phyloP scores from a whole-genome alignment of 805 yeast genomes.

The Ogataea henricii region DNA sequence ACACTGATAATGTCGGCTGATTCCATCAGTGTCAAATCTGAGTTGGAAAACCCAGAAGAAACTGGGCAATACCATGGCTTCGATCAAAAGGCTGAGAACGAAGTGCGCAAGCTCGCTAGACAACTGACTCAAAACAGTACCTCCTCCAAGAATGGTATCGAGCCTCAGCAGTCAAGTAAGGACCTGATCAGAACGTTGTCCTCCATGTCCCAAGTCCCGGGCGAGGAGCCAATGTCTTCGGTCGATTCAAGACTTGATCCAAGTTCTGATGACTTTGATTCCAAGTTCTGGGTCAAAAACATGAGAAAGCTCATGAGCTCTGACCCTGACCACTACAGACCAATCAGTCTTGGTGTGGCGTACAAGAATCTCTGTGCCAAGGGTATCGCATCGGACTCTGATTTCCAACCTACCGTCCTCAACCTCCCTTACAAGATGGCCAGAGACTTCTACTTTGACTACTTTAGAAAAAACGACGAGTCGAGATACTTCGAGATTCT shows the following conservation, averaged over 20 bases:
- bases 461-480: conserved; percentile 31
- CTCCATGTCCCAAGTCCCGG: conserved; percentile 55
- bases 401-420: conserved; percentile 61
- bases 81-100: conserved; percentile 9
- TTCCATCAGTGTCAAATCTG: conserved; percentile 24
- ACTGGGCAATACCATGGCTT: conserved; percentile 12
- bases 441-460: conserved; percentile 30
- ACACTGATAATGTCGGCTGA: conserved; percentile 16
- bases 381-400: conserved; percentile 69
- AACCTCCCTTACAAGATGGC: conserved; percentile 43
- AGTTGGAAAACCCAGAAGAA: conserved; percentile 13
- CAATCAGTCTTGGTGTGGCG: conserved; percentile 58
- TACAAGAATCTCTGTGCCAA: conserved; percentile 59
- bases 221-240: conserved; percentile 40
- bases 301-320: conserved; percentile 51
- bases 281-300: conserved; percentile 69
- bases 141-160: conserved; percentile 3
- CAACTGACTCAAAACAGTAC: conserved; percentile 29
- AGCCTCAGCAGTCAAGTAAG: conserved; percentile 11
- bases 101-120: conserved; percentile 41
- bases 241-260: conserved; percentile 57
- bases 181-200: conserved; percentile 41
- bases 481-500: conserved; percentile 50
- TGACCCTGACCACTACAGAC: conserved; percentile 66
- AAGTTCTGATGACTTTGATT: conserved; percentile 54